phyloP scores from a whole-genome alignment of 2,329 filamentous ascomycete genomes.

The Nothomitra cinnamomea region DNA sequence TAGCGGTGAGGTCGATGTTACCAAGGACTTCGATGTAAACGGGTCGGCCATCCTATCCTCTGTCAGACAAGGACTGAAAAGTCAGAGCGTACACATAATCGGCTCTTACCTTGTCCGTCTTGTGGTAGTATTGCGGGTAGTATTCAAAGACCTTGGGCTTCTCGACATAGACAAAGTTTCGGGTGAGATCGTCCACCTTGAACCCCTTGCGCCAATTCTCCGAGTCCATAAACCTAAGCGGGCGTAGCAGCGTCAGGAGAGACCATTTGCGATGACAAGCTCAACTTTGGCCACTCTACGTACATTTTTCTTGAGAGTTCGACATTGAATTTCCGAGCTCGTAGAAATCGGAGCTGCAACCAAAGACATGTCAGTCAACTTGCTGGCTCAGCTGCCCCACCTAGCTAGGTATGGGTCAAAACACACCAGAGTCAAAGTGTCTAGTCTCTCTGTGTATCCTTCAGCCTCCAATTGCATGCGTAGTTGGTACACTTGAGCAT shows the following conservation, averaged over 20 bases:
- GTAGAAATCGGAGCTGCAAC: constrained; percentile 66
- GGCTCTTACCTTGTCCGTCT: constrained; percentile 56
- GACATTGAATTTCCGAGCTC: constrained; percentile 91
- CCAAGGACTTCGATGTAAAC: constrained; percentile 95
- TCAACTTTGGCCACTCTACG: constrained; percentile 19
- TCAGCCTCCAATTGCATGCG: constrained; percentile 68
- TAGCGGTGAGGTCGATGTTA: constrained; percentile 74
- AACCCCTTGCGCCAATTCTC: constrained; percentile 86
- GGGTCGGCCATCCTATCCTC: constrained; percentile 68
- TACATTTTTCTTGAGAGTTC: constrained; percentile 74
- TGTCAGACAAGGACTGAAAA: neutral
- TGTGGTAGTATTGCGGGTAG: constrained; percentile 99
- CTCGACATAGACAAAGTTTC: constrained; percentile 74
- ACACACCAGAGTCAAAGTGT: constrained; percentile 77
- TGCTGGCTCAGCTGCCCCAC: constrained; percentile 11
- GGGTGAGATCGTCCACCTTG: constrained; percentile 64
- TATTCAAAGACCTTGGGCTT: constrained; percentile 70
- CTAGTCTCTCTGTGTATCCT: constrained; percentile 68
- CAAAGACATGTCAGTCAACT: constrained; percentile 9
- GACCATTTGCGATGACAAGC: constrained; percentile 3
- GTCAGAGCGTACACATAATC: neutral
- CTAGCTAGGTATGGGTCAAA: neutral
- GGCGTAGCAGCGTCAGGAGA: neutral
- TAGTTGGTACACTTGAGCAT: constrained; percentile 78
- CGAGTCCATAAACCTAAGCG: constrained; percentile 64